Evolutionary conservation across 2,329 filamentous ascomycete genomes (phyloP).

Genomic region (Hypoxylon rubiginosum): DNA sequence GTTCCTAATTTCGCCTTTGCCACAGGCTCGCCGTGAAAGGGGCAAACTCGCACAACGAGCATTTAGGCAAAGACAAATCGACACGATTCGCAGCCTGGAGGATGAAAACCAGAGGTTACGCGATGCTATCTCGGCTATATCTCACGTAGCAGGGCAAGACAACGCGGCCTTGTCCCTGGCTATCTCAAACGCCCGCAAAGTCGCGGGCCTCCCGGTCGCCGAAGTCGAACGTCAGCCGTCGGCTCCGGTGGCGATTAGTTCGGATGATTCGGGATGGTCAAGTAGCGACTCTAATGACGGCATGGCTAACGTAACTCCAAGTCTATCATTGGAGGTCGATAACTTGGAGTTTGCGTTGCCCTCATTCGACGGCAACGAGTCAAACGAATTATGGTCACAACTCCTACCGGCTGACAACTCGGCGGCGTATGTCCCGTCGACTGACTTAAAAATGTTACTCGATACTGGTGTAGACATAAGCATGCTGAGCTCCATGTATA

Average conservation of each 20-base stretch:
- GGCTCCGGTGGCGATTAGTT: not conserved
- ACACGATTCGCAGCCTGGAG: constrained; percentile 36
- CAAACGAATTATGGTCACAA: constrained; percentile 17
- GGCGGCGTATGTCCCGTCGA: not conserved
- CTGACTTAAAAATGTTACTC: constrained; percentile 1
- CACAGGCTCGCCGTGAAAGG: constrained; percentile 36
- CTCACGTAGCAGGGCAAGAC: constrained; percentile 16
- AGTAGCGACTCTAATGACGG: constrained; percentile 19
- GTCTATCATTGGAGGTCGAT: constrained; percentile 1
- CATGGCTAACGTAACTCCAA: not conserved
- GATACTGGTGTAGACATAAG: constrained; percentile 17
- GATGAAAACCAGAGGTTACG: constrained; percentile 35
- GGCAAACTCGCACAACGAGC: constrained; percentile 41
- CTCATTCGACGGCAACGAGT: constrained; percentile 3
- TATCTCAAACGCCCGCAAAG: constrained; percentile 29
- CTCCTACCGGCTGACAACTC: constrained; percentile 2
- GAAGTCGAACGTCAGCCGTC: not conserved
- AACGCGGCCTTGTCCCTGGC: constrained; percentile 14
- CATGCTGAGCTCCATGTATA: not conserved
- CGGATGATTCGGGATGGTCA: constrained; percentile 25
- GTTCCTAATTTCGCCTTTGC: constrained; percentile 4
- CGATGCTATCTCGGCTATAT: constrained; percentile 31
- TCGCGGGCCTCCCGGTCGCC: constrained; percentile 22
- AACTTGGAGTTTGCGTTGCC: constrained; percentile 10
- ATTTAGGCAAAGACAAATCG: constrained; percentile 41